Evolutionary conservation across 2,329 filamentous ascomycete species (phyloP).

Genomic region (Orbilia javanica): DNA sequence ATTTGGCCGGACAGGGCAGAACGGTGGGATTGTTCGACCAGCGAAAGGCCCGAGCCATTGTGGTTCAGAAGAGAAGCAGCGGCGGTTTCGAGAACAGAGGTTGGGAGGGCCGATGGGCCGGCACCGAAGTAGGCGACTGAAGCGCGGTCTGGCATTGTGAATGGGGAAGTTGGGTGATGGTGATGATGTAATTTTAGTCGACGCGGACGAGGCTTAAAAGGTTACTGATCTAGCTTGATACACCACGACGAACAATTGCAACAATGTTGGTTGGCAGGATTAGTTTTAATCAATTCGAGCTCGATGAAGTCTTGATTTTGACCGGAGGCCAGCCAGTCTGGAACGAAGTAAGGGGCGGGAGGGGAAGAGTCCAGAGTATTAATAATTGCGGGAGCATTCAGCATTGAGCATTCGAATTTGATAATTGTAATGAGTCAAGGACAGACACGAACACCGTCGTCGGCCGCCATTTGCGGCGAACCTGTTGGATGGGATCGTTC

Average conservation of each 20-base stretch:
- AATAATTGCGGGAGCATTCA: slow-evolving; percentile 39
- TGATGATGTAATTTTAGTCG: slow-evolving; percentile 7
- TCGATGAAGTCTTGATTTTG: background rate
- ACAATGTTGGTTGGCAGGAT: background rate
- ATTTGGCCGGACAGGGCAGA: slow-evolving; percentile 82
- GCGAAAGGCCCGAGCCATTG: slow-evolving; percentile 81
- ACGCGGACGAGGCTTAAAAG: background rate
- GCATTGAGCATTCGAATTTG: slow-evolving; percentile 19
- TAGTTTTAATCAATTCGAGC: background rate
- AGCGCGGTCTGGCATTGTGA: slow-evolving; percentile 77
- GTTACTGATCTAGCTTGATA: background rate
- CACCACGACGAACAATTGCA: background rate
- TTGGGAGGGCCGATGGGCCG: slow-evolving; percentile 88
- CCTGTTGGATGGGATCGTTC: slow-evolving; percentile 17
- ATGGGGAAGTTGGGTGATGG: background rate
- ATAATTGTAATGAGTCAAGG: slow-evolving; percentile 36
- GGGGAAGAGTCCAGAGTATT: background rate
- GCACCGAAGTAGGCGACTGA: slow-evolving; percentile 90
- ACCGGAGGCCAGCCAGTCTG: slow-evolving; percentile 14
- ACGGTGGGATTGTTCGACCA: slow-evolving; percentile 92
- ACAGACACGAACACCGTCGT: slow-evolving; percentile 24
- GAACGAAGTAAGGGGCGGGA: no score
- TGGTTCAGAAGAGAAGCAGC: slow-evolving; percentile 84
- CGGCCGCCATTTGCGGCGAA: slow-evolving; percentile 28
- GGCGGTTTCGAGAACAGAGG: slow-evolving; percentile 80